Conservation (phyloP, 345 rosid species). For the Bruguiera sexangula region DNA sequence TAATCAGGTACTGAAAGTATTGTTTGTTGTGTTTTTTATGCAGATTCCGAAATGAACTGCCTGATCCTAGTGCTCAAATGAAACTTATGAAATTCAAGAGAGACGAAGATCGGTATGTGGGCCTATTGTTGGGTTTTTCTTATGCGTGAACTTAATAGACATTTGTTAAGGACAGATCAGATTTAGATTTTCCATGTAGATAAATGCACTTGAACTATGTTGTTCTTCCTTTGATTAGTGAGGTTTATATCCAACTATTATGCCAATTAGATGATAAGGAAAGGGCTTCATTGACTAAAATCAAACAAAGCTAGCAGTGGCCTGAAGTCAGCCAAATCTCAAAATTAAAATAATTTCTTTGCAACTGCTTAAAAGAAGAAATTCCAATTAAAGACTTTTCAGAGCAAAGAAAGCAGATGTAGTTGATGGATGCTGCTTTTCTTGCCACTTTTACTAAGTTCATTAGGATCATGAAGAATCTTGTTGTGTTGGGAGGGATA, state of each 20-base stretch:
- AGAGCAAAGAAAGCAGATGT: neutral
- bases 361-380: conserved; percentile 1
- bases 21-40: conserved; percentile 16
- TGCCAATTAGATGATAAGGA: neutral
- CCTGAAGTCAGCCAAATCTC: neutral
- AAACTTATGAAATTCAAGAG: conserved; percentile 78
- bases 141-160: neutral
- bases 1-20: conserved; percentile 8
- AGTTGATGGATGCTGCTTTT: neutral
- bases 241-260: neutral
- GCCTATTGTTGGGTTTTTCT: neutral
- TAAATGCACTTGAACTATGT: neutral
- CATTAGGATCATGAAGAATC: too few relatives aligned
- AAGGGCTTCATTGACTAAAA: neutral
- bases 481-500: too few relatives aligned
- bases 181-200: neutral
- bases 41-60: conserved; percentile 97
- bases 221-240: neutral
- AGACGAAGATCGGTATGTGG: conserved; percentile 81
- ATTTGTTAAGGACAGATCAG: neutral
- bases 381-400: neutral
- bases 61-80: conserved; percentile 89
- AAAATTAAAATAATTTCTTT: neutral
- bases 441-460: too few relatives aligned
- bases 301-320: neutral